phyloP scores from a whole-genome alignment of 2,329 filamentous ascomycete genomes.

The Talaromyces sp. region DNA sequence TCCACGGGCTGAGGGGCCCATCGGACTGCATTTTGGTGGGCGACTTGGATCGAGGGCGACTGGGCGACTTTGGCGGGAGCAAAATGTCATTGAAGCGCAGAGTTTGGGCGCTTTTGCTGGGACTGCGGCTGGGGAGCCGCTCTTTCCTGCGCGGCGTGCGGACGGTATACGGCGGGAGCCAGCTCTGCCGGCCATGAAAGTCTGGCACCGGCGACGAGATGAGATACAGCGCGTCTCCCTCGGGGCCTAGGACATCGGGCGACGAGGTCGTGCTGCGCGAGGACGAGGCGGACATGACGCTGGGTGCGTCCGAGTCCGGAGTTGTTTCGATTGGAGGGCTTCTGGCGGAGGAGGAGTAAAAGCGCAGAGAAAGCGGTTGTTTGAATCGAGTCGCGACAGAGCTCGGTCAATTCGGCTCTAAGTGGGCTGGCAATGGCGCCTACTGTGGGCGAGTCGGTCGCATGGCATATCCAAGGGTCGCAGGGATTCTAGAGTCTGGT shows the following conservation, averaged over 20 bases:
- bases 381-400: background rate
- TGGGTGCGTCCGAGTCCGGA: background rate
- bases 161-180: constrained; percentile 31
- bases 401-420: background rate
- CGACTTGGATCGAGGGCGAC: constrained; percentile 26
- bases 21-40: constrained; percentile 33
- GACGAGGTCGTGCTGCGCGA: constrained; percentile 35
- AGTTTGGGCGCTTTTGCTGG: constrained; percentile 32
- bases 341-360: background rate
- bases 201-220: constrained; percentile 37
- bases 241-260: constrained; percentile 37
- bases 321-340: background rate
- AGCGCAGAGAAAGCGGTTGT: background rate
- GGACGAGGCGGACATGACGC: constrained; percentile 20
- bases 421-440: background rate
- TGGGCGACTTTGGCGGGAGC: constrained; percentile 32
- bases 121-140: constrained; percentile 28
- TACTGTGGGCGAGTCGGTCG: background rate
- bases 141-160: constrained; percentile 29
- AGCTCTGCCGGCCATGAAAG: constrained; percentile 32
- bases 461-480: background rate
- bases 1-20: constrained; percentile 42
- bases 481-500: background rate
- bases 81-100: constrained; percentile 38
- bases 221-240: constrained; percentile 37